phyloP scores from a whole-genome alignment of 768 basidiomycete genomes.

The Panaeolus cyanescens region DNA sequence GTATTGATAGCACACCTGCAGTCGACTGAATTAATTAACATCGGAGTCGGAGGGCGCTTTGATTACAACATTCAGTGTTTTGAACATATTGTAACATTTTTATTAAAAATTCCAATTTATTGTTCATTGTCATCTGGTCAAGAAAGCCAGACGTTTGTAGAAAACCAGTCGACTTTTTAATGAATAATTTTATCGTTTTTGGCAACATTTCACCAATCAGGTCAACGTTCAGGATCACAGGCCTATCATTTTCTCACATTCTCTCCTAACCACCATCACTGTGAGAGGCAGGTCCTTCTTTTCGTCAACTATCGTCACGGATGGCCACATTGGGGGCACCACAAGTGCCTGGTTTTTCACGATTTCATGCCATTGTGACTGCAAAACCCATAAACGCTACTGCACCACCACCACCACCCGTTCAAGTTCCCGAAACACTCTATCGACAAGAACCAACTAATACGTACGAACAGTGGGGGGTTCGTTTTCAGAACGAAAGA shows the following conservation, averaged over 20 bases:
- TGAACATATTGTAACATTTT: constrained; percentile 1
- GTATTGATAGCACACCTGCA: background rate
- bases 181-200: background rate
- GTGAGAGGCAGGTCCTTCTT: constrained; percentile 2
- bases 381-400: constrained; percentile 27
- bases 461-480: constrained; percentile 19
- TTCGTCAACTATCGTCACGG: constrained; percentile 1
- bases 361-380: constrained; percentile 35
- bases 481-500: constrained; percentile 16
- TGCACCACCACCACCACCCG: constrained; percentile 23
- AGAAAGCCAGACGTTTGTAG: no score
- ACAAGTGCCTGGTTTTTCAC: constrained; percentile 6
- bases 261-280: constrained; percentile 2
- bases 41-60: background rate
- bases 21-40: background rate
- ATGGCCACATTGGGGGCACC: background rate
- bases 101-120: background rate
- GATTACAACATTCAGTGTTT: background rate
- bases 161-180: background rate
- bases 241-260: constrained; percentile 9
- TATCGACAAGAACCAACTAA: constrained; percentile 10
- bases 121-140: background rate
- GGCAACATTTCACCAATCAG: constrained; percentile 5
- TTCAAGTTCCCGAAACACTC: constrained; percentile 5
- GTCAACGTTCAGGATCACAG: constrained; percentile 2